phyloP scores from a whole-genome alignment of 108 stramenopile species.

The Cyclostephanos invisitatus region DNA sequence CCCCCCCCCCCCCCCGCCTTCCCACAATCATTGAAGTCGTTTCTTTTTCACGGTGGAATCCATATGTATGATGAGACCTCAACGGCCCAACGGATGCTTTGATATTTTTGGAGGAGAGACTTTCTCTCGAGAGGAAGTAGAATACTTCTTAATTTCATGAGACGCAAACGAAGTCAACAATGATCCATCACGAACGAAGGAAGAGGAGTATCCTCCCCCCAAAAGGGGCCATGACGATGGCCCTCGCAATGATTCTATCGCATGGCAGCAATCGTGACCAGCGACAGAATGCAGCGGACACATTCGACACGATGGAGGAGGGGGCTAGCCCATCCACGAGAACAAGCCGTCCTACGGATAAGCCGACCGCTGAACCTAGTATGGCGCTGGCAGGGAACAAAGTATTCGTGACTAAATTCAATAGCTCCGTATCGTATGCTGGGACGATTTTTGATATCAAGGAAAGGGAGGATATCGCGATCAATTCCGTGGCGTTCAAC shows the following conservation, averaged over 20 bases:
- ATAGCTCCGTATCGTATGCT: slow-evolving; percentile 13
- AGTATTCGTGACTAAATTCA: neutral
- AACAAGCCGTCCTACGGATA: neutral
- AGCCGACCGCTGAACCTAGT: neutral
- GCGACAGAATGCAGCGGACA: neutral
- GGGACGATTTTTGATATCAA: slow-evolving; percentile 17
- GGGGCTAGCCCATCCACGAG: neutral
- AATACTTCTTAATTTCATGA: too few relatives aligned
- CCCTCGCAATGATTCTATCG: neutral
- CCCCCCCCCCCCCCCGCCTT: too few relatives aligned
- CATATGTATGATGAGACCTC: too few relatives aligned
- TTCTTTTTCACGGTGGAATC: too few relatives aligned
- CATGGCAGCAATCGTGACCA: neutral
- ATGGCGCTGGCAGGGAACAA: neutral
- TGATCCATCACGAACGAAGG: neutral
- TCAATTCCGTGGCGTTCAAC: slow-evolving; percentile 17
- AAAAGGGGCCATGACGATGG: slow-evolving; percentile 7
- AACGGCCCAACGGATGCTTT: too few relatives aligned
- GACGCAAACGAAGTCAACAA: neutral
- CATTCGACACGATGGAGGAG: neutral
- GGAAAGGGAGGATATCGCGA: slow-evolving; percentile 11
- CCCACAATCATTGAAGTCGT: too few relatives aligned
- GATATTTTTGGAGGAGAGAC: too few relatives aligned
- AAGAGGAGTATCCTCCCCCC: neutral
- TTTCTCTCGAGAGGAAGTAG: too few relatives aligned